A percentile compares a stretch with the other conserved stretches of the same genome.
These are phyloP conservation scores for Sisymbrium altissimum DNA, from an alignment of 345 rosid species.

Conservation along the genomic window DNA sequence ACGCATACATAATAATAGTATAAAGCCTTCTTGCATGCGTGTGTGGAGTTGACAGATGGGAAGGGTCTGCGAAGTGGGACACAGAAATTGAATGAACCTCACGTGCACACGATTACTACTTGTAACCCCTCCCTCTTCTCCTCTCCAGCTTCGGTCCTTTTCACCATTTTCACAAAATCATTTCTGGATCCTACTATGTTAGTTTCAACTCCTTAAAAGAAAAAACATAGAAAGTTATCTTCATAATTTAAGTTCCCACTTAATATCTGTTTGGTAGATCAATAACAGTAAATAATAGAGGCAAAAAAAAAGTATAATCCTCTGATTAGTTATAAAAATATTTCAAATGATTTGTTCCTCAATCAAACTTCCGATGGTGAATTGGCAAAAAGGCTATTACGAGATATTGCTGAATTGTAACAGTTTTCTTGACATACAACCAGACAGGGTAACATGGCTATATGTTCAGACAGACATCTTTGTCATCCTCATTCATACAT, in stretches of 20 bases:
- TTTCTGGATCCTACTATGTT: neutral
- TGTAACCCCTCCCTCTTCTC: neutral
- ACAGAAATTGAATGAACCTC: constrained; percentile 20
- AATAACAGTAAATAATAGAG: neutral
- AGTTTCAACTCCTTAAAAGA: neutral
- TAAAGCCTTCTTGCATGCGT: constrained; percentile 21
- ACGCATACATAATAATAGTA: constrained; percentile 3
- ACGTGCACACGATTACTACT: constrained; percentile 32
- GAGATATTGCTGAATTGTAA: neutral
- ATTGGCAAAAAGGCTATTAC: neutral
- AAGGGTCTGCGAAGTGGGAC: constrained; percentile 24
- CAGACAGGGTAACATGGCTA: constrained; percentile 30
- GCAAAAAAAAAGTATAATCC: neutral
- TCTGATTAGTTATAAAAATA: neutral
- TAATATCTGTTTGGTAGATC: no score
- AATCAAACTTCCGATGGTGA: neutral
- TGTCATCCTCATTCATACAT: constrained; percentile 29
- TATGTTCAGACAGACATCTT: constrained; percentile 21
- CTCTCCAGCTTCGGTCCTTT: constrained; percentile 13
- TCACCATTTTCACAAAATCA: constrained; percentile 3
- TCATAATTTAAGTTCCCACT: neutral
- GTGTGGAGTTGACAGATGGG: constrained; percentile 26
- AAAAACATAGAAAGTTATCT: neutral
- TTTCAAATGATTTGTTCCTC: neutral
- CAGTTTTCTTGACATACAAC: constrained; percentile 6